Evolutionary conservation across 805 yeast species (phyloP), one percentile per base, ranked within the genome.

Genomic region (Candida silvicultrix): DNA sequence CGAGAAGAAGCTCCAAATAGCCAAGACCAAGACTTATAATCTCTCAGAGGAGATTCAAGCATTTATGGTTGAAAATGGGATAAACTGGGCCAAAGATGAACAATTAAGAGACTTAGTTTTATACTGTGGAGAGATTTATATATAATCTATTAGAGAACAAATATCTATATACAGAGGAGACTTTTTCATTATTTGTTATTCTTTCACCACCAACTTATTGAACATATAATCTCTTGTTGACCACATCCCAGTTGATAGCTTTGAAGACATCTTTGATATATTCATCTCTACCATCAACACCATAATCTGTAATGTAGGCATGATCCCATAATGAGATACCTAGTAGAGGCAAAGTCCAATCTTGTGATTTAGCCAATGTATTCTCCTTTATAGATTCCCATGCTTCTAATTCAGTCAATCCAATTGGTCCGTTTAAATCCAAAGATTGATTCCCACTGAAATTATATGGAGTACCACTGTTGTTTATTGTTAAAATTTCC

Each of bases 321-420:
- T 81, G 78, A 63, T 92, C 95, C 96, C 97, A 90, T 54, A 85
- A 74, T 65, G 82, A 88, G 52, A 89, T 73, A 43, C 81, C 85
- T 53, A 94, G 73, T 40, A 94, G 67, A 7, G 94, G 95, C 53
- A 89, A 69, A 21, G 81, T 74, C 69, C 75, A 79, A 62, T 84
- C 90, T 53, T 70, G 73, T 36, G 71, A 73, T 19, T 66, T 65
- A 25, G 56, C 47, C 15, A 52, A 50, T 9, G 74, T 74, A 21
- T 71, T 61, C 44, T 73, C 65, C 46, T 70, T 70, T 45, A 79
- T 60, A 31, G 66, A 65, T 40, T 60, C 58, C 29, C 79, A 65
- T 40, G 69, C 66, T 34, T 74, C 74, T 52, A 68, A 77, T 51
- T 80, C 81, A 18, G 74, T 76, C 47, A 75, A 73, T 46, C 72